Evolutionary conservation across 1,284 basidiomycete species (phyloP).

Genomic region (Inonotus obliquus): DNA sequence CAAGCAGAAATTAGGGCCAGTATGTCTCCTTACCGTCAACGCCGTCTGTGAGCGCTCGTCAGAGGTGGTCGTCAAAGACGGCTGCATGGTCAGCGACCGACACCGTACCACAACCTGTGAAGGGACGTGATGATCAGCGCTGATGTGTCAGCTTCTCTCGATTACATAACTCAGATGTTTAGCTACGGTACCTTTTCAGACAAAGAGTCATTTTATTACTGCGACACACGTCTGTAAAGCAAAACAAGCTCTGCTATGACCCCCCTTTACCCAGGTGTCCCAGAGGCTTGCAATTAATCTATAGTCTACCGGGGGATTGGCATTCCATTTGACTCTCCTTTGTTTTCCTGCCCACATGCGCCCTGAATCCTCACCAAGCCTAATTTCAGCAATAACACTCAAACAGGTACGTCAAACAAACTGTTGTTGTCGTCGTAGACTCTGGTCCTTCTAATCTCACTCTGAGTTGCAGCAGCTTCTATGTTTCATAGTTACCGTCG

Average conservation of each 20-base stretch:
- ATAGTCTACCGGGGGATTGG: too few species aligned
- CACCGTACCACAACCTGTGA: not conserved
- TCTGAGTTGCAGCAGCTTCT: not conserved
- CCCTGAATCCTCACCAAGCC: not conserved
- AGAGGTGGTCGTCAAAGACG: not conserved
- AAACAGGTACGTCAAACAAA: not conserved
- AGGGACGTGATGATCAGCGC: not conserved
- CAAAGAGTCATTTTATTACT: too few species aligned
- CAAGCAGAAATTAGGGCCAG: not conserved
- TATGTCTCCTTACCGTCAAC: constrained; percentile 1
- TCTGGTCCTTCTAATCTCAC: not conserved
- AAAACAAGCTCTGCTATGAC: too few species aligned
- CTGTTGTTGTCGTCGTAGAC: not conserved
- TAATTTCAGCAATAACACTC: not conserved
- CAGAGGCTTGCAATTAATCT: too few species aligned
- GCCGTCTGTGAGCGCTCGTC: constrained; percentile 6
- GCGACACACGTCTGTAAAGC: too few species aligned
- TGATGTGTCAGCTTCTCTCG: not conserved
- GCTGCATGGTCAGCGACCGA: not conserved
- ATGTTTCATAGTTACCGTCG: not conserved
- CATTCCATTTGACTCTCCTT: not conserved
- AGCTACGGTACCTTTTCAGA: not conserved
- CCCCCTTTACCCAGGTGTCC: too few species aligned
- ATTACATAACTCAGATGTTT: not conserved
- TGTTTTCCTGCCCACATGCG: not conserved